Base-by-base conservation (phyloP, 2,329 filamentous ascomycete genomes). In the Zasmidium angulare region DNA sequence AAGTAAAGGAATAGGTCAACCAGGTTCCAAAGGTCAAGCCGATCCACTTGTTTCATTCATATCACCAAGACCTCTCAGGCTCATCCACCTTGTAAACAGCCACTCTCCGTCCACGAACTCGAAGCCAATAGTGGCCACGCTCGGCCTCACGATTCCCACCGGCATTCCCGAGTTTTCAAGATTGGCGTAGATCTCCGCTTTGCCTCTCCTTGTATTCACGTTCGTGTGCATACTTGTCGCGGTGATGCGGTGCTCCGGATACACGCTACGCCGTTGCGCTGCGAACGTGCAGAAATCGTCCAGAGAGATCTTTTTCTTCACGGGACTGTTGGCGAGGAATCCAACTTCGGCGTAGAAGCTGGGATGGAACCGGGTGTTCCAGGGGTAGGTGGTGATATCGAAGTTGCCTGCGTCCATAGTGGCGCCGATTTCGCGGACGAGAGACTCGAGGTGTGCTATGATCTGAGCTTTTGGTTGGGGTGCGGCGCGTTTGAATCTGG, bases 31-130 rank as follows among this genome's bases (percentile, higher is more conserved):
- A n/a, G n/a, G n/a, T n/a, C n/a, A n/a, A n/a, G n/a, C n/a, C n/a
- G n/a, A n/a, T n/a, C n/a, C n/a, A n/a, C n/a, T n/a, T n/a, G n/a
- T n/a, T n/a, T n/a, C n/a, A 43, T 17, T 43, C 36, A 43, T 9
- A 55, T 29, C 53, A n/a, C 22, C 53, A 17, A 48, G 19, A 20
- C 53, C 53, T 24, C 53, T 55, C 23, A 55, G 36, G 31, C 53
- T 55, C 22, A 10, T 31, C 53, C 46, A 55, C 46, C 29, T 55
- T 22, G 21, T 22, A 48, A 43, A 55, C 21, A 20, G 14, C 53
- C 53, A 55, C 43, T 17, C 21, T 22, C 19, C 53, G 4, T 17
- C 43, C 7, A 26, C 17, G 9, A 48, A 48, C 24, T 29, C 2
- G 24, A 46, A 55, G 12, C 43, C 43, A 14, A 55, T 20, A 9